These are phyloP conservation scores for Ampelocalamus luodianensis DNA, from an alignment of 176 grass and related monocot species.

Conservation along the genomic window DNA sequence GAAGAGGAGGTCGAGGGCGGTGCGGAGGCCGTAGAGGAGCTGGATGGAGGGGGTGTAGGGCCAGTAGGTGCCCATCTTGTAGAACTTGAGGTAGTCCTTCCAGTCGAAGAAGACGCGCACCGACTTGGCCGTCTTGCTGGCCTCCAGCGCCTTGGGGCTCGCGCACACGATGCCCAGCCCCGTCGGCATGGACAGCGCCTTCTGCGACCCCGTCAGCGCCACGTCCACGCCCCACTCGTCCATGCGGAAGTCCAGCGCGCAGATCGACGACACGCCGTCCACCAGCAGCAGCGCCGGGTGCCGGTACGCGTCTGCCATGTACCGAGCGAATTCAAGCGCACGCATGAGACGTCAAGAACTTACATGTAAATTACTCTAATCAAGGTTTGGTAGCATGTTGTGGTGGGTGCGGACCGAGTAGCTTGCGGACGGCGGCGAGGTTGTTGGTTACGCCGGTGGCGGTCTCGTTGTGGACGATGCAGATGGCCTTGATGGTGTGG, in stretches of 20 bases:
- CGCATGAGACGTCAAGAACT: neutral
- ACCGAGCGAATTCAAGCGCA: neutral
- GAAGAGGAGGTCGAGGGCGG: constrained; percentile 86
- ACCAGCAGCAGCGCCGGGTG: constrained; percentile 87
- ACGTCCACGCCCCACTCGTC: constrained; percentile 98
- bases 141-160: constrained; percentile 80
- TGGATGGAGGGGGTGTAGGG: constrained; percentile 97
- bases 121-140: constrained; percentile 80
- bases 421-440: constrained; percentile 61
- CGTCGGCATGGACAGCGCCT: constrained; percentile 95
- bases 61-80: constrained; percentile 81
- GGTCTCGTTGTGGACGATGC: constrained; percentile 98
- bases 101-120: constrained; percentile 95
- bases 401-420: constrained; percentile 57
- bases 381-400: no score
- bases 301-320: constrained; percentile 54
- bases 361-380: no score
- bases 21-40: constrained; percentile 85
- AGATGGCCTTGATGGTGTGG: constrained; percentile 90
- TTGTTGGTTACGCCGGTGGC: constrained; percentile 98
- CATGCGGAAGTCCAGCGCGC: constrained; percentile 93
- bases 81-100: constrained; percentile 95
- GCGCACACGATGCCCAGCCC: constrained; percentile 90
- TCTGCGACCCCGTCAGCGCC: constrained; percentile 92
- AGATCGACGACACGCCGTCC: constrained; percentile 94